Evolutionary conservation across 805 yeast species (phyloP).

Genomic region (Kodamaea sagamina): DNA sequence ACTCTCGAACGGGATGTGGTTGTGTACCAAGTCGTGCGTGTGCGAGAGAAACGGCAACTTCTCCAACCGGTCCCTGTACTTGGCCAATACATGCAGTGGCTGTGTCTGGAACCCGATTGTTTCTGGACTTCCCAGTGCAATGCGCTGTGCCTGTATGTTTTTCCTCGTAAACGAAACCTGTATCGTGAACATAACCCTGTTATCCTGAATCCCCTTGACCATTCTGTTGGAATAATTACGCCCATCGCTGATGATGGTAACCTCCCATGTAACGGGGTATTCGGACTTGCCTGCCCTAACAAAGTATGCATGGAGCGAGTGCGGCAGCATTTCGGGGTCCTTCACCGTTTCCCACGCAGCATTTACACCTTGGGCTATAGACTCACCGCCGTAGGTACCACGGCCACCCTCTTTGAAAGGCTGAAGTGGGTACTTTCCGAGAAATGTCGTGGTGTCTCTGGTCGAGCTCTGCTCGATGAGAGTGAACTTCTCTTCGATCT

Average conservation of each 20-base stretch:
- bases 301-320: slow-evolving; percentile 32
- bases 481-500: slow-evolving; percentile 15
- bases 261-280: slow-evolving; percentile 29
- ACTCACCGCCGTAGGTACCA: slow-evolving; percentile 35
- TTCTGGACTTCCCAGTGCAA: slow-evolving; percentile 4
- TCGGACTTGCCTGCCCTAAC: slow-evolving; percentile 27
- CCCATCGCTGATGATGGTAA: slow-evolving; percentile 24
- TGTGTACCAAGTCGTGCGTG: slow-evolving; percentile 31
- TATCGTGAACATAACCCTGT: slow-evolving; percentile 23
- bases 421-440: slow-evolving; percentile 30
- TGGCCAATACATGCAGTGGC: slow-evolving; percentile 14
- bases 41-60: slow-evolving; percentile 23
- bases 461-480: slow-evolving; percentile 13
- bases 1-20: slow-evolving; percentile 27
- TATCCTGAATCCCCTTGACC: slow-evolving; percentile 26
- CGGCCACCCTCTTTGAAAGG: slow-evolving; percentile 22
- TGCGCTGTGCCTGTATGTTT: slow-evolving; percentile 15
- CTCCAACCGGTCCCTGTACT: slow-evolving; percentile 17
- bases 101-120: slow-evolving; percentile 12
- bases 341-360: slow-evolving; percentile 32
- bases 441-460: slow-evolving; percentile 17
- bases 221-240: slow-evolving; percentile 26
- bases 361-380: slow-evolving; percentile 25
- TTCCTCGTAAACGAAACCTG: slow-evolving; percentile 27
- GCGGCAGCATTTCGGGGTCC: slow-evolving; percentile 25